These are phyloP conservation scores for Cicer chorassanicum DNA, from an alignment of 306 rosid genomes.

Conservation along the genomic window DNA sequence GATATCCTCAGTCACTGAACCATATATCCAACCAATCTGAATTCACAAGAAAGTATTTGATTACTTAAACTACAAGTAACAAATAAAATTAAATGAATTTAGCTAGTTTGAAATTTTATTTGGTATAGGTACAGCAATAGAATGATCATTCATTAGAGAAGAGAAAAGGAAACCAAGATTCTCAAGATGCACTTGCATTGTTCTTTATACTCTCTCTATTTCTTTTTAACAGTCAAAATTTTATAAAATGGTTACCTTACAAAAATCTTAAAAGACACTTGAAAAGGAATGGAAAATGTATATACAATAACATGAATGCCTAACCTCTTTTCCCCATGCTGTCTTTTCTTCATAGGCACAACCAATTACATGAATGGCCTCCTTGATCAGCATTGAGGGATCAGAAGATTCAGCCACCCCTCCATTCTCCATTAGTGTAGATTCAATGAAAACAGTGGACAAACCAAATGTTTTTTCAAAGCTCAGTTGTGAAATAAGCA, in stretches of 20 bases:
- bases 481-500: conserved; percentile 94
- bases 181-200: background rate
- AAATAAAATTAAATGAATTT: background rate
- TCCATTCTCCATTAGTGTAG: conserved; percentile 95
- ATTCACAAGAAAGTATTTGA: conserved; percentile 38
- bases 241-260: too few species aligned
- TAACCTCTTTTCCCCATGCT: conserved; percentile 97
- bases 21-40: conserved; percentile 99
- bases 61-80: conserved; percentile 31
- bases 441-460: conserved; percentile 92
- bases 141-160: conserved; percentile 1
- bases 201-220: too few species aligned
- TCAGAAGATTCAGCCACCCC: conserved; percentile 85
- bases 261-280: background rate
- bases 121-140: background rate
- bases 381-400: conserved; percentile 83
- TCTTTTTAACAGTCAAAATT: too few species aligned
- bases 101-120: conserved; percentile 17
- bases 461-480: conserved; percentile 97
- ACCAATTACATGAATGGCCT: conserved; percentile 96
- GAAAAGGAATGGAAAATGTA: background rate
- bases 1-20: conserved; percentile 98
- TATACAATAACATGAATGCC: conserved; percentile 27
- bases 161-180: background rate
- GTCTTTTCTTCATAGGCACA: conserved; percentile 99